These are phyloP conservation scores for Saksenaea vasiformis DNA, from an alignment of 371 early-diverging fungal genomes.

Conservation along the genomic window DNA sequence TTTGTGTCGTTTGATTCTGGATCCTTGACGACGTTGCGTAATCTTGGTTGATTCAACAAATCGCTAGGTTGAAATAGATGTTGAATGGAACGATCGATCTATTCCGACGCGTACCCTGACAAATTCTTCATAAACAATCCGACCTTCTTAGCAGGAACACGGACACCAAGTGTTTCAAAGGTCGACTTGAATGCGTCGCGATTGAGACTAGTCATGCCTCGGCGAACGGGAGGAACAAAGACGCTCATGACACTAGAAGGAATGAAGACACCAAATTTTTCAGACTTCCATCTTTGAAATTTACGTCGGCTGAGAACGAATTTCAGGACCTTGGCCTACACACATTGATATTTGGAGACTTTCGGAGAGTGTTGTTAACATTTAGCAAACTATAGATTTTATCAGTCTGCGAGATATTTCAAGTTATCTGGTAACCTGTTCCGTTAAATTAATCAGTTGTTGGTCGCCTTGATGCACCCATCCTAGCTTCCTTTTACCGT, in stretches of 20 bases:
- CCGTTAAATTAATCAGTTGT: too few relatives aligned
- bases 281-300: neutral
- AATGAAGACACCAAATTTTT: neutral
- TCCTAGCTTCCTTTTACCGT: too few relatives aligned
- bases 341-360: too few relatives aligned
- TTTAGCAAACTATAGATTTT: too few relatives aligned
- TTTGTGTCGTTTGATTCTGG: conserved; percentile 56
- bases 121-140: conserved; percentile 54
- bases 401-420: too few relatives aligned
- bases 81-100: neutral
- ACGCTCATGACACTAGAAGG: conserved; percentile 8
- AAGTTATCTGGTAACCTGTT: too few relatives aligned
- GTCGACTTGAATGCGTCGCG: conserved; percentile 61
- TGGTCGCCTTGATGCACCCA: too few relatives aligned
- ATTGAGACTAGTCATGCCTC: conserved; percentile 62
- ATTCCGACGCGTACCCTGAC: conserved; percentile 36
- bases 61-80: conserved; percentile 38
- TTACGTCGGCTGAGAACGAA: neutral
- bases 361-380: too few relatives aligned
- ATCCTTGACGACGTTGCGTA: conserved; percentile 71
- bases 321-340: too few relatives aligned
- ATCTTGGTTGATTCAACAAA: conserved; percentile 69
- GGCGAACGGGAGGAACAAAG: conserved; percentile 44
- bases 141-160: conserved; percentile 66
- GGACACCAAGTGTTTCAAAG: conserved; percentile 57